Percentiles rank a stretch among this genome's conserved stretches.
Conservation (phyloP, 129 eudicot species). For the Ambrosia artemisiifolia region DNA sequence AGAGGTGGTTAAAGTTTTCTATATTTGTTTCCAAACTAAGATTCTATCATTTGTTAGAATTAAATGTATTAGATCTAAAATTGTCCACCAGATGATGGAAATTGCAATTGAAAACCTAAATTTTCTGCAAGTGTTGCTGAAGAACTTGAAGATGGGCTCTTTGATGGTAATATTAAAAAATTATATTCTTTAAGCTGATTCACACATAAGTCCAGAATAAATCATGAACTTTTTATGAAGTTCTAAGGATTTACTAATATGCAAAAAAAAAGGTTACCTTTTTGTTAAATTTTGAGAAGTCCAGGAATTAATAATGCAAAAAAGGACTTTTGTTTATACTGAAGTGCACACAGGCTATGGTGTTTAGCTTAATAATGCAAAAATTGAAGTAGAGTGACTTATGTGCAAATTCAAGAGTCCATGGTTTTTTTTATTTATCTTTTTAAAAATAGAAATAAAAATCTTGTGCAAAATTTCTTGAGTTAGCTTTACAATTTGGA, state of each 20-base stretch:
- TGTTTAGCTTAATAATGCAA: too few species aligned
- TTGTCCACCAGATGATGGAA: constrained; percentile 56
- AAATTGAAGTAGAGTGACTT: too few species aligned
- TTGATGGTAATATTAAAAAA: constrained; percentile 67
- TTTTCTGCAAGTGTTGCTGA: constrained; percentile 79
- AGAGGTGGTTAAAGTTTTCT: constrained; percentile 43
- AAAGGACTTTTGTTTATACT: too few species aligned
- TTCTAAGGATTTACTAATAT: background rate
- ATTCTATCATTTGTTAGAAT: background rate
- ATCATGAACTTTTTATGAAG: too few species aligned
- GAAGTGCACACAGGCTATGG: background rate
- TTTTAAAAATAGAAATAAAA: background rate
- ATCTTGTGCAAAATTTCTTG: constrained; percentile 68
- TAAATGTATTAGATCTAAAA: background rate
- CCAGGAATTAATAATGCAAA: too few species aligned
- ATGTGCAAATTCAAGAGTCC: too few species aligned
- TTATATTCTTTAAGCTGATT: background rate
- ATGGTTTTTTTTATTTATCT: background rate
- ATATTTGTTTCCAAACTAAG: background rate
- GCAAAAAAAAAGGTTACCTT: too few species aligned
- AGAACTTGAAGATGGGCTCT: constrained; percentile 96
- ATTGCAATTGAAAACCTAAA: constrained; percentile 70
- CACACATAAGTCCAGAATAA: background rate
- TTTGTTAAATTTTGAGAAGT: too few species aligned
- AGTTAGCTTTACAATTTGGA: constrained; percentile 88